phyloP scores from a whole-genome alignment of 1,284 basidiomycete genomes.

The Trametes polyzona region DNA sequence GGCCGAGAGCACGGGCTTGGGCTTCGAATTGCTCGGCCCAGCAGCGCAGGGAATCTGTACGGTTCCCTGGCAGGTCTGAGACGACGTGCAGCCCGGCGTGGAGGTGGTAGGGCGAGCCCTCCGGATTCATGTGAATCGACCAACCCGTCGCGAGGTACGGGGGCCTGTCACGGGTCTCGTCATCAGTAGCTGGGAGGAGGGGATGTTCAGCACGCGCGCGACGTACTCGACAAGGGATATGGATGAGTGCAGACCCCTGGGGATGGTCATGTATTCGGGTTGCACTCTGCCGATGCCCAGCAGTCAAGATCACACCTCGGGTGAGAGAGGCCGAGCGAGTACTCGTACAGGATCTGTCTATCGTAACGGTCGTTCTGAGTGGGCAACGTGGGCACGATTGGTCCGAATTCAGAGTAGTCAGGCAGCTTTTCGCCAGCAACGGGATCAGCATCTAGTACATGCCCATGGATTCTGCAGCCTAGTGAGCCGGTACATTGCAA shows the following conservation, averaged over 20 bases:
- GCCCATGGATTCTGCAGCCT: not conserved
- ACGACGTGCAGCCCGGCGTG: conserved; percentile 23
- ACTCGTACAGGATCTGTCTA: conserved; percentile 6
- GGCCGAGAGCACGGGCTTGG: not conserved
- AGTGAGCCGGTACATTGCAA: not conserved
- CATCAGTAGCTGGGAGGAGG: not conserved
- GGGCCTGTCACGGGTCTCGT: not conserved
- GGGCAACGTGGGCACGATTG: conserved; percentile 15
- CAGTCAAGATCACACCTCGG: not conserved
- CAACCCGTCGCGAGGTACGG: conserved; percentile 24
- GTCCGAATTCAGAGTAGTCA: not conserved
- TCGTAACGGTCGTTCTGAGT: conserved; percentile 25
- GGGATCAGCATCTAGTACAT: too few species aligned
- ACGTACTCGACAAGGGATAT: conserved; percentile 10
- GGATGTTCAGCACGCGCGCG: too few species aligned
- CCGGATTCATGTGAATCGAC: conserved; percentile 28
- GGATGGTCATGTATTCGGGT: conserved; percentile 12
- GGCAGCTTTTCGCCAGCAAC: not conserved
- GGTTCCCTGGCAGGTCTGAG: conserved; percentile 27
- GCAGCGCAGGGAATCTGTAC: conserved; percentile 3
- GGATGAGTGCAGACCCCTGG: conserved; percentile 10
- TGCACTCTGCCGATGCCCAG: conserved; percentile 3
- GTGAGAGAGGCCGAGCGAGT: not conserved
- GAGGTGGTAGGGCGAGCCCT: conserved; percentile 33
- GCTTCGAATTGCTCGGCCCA: conserved; percentile 8